Evolutionary conservation across 495 filamentous ascomycete genomes (phyloP), one percentile per base, ranked within the genome.

Genomic region (Daldinia loculata): DNA sequence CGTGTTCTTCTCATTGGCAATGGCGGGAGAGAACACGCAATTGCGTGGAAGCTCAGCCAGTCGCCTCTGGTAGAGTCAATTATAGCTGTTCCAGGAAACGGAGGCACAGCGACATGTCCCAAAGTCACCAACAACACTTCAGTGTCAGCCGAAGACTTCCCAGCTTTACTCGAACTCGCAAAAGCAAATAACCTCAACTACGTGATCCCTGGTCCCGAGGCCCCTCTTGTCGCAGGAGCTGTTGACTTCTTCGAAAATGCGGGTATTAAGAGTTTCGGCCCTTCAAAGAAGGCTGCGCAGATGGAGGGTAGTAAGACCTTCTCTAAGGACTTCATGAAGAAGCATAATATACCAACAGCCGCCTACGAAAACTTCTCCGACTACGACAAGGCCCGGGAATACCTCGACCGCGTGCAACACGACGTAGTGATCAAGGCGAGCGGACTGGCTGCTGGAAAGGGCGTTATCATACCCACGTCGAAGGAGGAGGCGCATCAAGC

Each of bases 231-330:
- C 12, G 93, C 90, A 69, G 95, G 95, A 27, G 91, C 98, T 53
- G 90, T 91, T 67, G 90, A 88, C 68, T 91, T 90, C 81, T 98
- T 99, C 84, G 84, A 89, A 76, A 85, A 80, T 85, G 91, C 88
- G 51, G 89, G 89, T 17, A 93, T 98, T 71, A 84, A 88, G 74
- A 91, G 89, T 80, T 99, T 97, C 73, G 95, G 95, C 14, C 95
- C 95, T 2, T 91, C 90, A 53, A 89, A 92, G 83, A 87, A 86
- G 39, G 96, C 95, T 41, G 95, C 96, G 30, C 86, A 87, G 59
- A 91, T 99, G 90, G 95, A 99, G 79, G 95, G 95, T 60, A 94
- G 91, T 78, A 98, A 99, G 84, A 91, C 94, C 14, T 98, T 96
- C 81, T 92, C 93, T 32, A 99, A 99, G 80, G 95, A 99, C 80